Conservation (phyloP, 352 stramenopile genomes). For the Pythium sp. region DNA sequence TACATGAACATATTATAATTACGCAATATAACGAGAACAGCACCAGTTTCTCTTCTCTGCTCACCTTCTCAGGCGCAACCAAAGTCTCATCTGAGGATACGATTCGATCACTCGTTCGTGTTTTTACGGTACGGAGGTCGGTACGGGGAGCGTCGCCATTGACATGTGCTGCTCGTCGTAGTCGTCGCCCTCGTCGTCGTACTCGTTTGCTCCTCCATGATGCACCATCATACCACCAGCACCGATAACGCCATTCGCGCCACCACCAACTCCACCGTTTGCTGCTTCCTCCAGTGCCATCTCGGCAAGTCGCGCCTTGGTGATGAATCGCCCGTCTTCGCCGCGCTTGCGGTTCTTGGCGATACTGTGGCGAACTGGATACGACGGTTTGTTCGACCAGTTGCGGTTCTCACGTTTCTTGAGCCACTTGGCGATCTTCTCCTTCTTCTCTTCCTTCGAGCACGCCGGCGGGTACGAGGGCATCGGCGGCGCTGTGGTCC, state of each 20-base stretch:
- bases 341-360: conserved; percentile 80
- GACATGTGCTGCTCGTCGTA: conserved; percentile 18
- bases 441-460: conserved; percentile 82
- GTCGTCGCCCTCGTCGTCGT: conserved; percentile 21
- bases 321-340: conserved; percentile 83
- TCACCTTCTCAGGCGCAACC: background rate
- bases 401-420: conserved; percentile 84
- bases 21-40: background rate
- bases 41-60: background rate
- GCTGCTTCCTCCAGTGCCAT: conserved; percentile 63
- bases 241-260: conserved; percentile 1
- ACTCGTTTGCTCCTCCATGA: conserved; percentile 3
- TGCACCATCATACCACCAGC: conserved; percentile 21
- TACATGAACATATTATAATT: background rate
- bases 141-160: conserved; percentile 13
- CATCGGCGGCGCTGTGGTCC: conserved; percentile 66
- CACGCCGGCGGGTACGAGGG: conserved; percentile 71
- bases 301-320: conserved; percentile 64
- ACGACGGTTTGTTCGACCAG: conserved; percentile 85
- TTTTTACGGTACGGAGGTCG: conserved; percentile 9
- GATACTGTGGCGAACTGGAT: conserved; percentile 80
- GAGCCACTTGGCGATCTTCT: conserved; percentile 81
- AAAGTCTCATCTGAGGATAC: background rate
- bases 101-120: background rate
- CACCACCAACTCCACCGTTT: background rate